Conservation (phyloP, 768 basidiomycete genomes). For the Mrakia blollopis region DNA sequence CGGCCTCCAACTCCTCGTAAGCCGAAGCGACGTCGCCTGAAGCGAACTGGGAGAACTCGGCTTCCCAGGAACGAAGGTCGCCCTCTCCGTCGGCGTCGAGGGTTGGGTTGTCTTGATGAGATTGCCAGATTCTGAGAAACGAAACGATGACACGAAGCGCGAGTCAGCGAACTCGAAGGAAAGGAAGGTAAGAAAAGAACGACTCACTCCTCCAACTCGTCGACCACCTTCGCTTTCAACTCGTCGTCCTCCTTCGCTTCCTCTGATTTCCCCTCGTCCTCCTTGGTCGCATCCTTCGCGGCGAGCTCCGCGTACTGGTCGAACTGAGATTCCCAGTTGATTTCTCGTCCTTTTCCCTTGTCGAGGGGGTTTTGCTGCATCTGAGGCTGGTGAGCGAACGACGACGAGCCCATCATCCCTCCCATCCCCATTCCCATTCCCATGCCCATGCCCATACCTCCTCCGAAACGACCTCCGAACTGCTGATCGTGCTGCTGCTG, state of each 20-base stretch:
- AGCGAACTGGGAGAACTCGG: slow-evolving; percentile 40
- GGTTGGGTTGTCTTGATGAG: background rate
- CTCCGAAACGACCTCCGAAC: slow-evolving; percentile 1
- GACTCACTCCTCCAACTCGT: slow-evolving; percentile 22
- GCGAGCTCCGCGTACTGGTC: slow-evolving; percentile 1
- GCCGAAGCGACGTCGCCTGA: slow-evolving; percentile 36
- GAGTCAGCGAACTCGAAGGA: too few species aligned
- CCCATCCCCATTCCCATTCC: too few species aligned
- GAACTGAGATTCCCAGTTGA: slow-evolving; percentile 18
- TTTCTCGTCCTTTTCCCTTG: slow-evolving; percentile 20
- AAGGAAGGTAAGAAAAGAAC: too few species aligned
- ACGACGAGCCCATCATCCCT: background rate
- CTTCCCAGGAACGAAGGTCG: slow-evolving; percentile 40
- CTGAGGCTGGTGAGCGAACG: too few species aligned
- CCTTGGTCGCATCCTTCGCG: background rate
- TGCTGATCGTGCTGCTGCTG: slow-evolving; percentile 13
- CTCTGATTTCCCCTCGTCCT: background rate
- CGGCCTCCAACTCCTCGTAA: slow-evolving; percentile 32
- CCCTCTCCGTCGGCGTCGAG: background rate
- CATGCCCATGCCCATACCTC: too few species aligned
- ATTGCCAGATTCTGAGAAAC: slow-evolving; percentile 24
- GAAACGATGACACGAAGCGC: background rate
- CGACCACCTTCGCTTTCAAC: background rate
- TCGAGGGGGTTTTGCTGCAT: background rate
- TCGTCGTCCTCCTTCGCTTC: background rate